Evolutionary conservation across 192 early-diverging fungal species (phyloP).

Genomic region (Radiomyces spectabilis): DNA sequence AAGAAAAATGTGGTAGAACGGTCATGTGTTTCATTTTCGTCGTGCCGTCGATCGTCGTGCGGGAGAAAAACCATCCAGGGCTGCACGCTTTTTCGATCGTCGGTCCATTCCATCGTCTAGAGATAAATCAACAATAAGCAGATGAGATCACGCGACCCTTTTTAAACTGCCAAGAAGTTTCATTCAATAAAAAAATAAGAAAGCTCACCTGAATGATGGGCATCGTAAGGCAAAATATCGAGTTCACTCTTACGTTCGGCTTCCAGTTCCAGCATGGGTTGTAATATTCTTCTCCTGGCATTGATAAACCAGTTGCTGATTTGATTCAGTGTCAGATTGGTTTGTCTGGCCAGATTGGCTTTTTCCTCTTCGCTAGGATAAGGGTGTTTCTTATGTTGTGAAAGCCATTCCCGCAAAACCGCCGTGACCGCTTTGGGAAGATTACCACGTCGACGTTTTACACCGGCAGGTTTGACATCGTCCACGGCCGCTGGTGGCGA

Average conservation of each 20-base stretch:
- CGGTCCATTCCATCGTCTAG: no score
- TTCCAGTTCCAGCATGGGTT: constrained; percentile 41
- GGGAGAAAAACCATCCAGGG: no score
- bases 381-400: constrained; percentile 45
- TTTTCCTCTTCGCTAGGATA: constrained; percentile 53
- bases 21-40: no score
- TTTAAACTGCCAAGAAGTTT: no score
- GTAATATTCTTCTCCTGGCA: constrained; percentile 45
- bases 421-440: constrained; percentile 37
- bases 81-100: no score
- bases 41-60: no score
- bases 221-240: constrained; percentile 1
- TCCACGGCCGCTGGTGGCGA: background rate
- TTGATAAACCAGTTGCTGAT: constrained; percentile 62
- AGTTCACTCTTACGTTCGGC: constrained; percentile 13
- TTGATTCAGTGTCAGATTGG: constrained; percentile 46
- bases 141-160: no score
- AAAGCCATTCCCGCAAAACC: constrained; percentile 44
- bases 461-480: background rate
- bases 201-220: no score
- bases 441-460: constrained; percentile 35
- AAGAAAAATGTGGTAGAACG: no score
- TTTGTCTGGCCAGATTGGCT: constrained; percentile 30
- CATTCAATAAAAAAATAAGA: no score
- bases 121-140: no score